phyloP scores from a whole-genome alignment of 345 rosid genomes.

The Pistacia atlantica region DNA sequence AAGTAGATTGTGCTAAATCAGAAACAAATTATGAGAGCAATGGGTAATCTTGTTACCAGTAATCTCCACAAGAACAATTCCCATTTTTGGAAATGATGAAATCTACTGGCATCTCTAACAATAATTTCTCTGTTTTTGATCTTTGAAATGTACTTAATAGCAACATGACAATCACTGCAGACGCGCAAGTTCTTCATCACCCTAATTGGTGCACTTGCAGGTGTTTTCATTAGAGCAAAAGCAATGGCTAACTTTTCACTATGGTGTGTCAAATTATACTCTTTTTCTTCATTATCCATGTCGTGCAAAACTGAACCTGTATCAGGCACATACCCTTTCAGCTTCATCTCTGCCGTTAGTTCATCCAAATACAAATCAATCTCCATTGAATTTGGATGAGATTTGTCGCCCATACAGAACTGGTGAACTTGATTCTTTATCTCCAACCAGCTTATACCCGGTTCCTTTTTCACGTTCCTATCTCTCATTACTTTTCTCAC shows the following conservation, averaged over 20 bases:
- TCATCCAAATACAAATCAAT: conserved; percentile 63
- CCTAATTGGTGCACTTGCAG: conserved; percentile 60
- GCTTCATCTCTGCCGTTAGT: conserved; percentile 63
- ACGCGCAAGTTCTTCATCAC: conserved; percentile 80
- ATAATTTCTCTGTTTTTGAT: conserved; percentile 63
- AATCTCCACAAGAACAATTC: conserved; percentile 78
- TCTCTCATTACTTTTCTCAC: conserved; percentile 68
- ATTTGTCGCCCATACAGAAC: conserved; percentile 65
- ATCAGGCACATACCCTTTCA: conserved; percentile 68
- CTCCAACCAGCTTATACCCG: conserved; percentile 84
- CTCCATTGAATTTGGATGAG: conserved; percentile 52
- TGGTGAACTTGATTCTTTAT: conserved; percentile 57
- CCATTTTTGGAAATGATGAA: conserved; percentile 79
- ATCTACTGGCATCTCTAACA: conserved; percentile 76
- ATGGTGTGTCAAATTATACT: conserved; percentile 62
- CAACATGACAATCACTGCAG: conserved; percentile 76
- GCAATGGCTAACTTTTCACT: conserved; percentile 83
- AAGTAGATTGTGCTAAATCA: no score
- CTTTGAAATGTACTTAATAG: conserved; percentile 65
- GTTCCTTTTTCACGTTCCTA: conserved; percentile 68
- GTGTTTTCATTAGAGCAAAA: conserved; percentile 59
- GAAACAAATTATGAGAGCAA: background rate
- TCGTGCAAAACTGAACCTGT: conserved; percentile 67
- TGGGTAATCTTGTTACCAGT: conserved; percentile 48
- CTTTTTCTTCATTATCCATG: conserved; percentile 81